A percentile compares a stretch with the other conserved stretches of the same genome.
Conservation (phyloP, 2,329 filamentous ascomycete genomes). For the Biscogniauxia marginata region DNA sequence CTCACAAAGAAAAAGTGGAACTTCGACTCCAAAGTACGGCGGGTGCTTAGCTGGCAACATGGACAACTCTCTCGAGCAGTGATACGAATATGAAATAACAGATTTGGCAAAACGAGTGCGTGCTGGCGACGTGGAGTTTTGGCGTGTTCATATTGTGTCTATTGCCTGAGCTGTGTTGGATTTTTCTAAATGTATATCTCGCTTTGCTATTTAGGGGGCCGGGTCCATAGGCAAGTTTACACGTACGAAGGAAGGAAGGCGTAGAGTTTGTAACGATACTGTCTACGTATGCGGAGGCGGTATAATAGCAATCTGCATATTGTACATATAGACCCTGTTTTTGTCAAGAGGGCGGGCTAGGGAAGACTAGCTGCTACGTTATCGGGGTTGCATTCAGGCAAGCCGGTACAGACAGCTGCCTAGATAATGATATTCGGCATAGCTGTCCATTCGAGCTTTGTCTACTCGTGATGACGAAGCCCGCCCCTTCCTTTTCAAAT, state of each 20-base stretch:
- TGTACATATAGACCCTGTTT: background rate
- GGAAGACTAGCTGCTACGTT: background rate
- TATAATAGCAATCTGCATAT: background rate
- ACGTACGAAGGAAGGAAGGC: constrained; percentile 11
- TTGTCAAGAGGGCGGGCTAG: background rate
- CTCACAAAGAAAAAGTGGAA: constrained; percentile 72
- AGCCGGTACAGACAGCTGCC: background rate
- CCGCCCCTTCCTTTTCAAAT: background rate
- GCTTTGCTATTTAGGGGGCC: constrained; percentile 5
- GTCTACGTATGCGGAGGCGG: background rate
- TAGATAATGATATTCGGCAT: background rate
- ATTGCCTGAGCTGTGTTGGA: background rate
- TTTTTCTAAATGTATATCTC: constrained; percentile 11
- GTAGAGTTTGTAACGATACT: constrained; percentile 23
- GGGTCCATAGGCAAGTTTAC: constrained; percentile 7
- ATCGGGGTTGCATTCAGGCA: background rate
- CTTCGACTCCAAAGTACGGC: constrained; percentile 7
- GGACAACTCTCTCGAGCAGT: background rate
- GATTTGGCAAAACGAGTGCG: background rate
- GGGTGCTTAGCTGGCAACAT: constrained; percentile 6
- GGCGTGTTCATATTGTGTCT: too few species aligned
- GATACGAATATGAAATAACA: background rate
- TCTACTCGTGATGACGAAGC: too few species aligned
- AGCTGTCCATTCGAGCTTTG: background rate
- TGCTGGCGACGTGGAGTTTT: background rate